Base-by-base conservation (phyloP, 371 early-diverging fungal genomes). In the Parasitella parasitica region DNA sequence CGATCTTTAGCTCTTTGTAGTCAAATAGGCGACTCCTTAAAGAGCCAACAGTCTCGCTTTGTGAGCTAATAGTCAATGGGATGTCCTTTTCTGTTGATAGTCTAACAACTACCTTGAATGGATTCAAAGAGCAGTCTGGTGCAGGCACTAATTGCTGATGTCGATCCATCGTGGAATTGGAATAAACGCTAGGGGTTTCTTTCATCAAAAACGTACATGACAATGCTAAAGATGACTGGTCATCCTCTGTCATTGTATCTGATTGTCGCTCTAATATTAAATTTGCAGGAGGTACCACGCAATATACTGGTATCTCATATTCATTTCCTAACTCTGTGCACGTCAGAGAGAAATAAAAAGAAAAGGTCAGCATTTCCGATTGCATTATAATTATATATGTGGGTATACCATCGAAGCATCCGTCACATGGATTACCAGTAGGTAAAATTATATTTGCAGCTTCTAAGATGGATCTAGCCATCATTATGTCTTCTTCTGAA, bases 381-480 rank as follows among this genome's bases (percentile, higher is more conserved):
- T 43, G 18, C 12, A 20, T 20, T 18, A 49, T n/a, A n/a, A 49
- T 28, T 61, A 32, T 11, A 32, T n/a, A n/a, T n/a, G n/a, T n/a
- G n/a, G n/a, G n/a, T n/a, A n/a, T 70, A 76, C 78, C 80, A 69
- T 91, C 92, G 66, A 88, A 91, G 24, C 85, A 89, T 3, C 92
- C 91, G 61, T 92, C 87, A 0, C 75, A 63, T 3, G 86, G 73
- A 22, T 83, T 80, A 0, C 90, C 89, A 1, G 89, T 88, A 7
- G 92, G 92, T 55, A 89, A 68, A n/a, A 74, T 79, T 9, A 91
- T 72, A 36, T 82, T 81, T 9, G 82, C 86, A 24, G 88, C 80
- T 34, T 88, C 85, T 28, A 90, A 55, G 36, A 92, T 85, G 0
- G 83, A 84, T 55, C 76, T 82, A 13, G 92, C 87, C 51, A 85